These are phyloP conservation scores for Panellus pusillus DNA, from an alignment of 768 basidiomycete species.

Conservation along the genomic window DNA sequence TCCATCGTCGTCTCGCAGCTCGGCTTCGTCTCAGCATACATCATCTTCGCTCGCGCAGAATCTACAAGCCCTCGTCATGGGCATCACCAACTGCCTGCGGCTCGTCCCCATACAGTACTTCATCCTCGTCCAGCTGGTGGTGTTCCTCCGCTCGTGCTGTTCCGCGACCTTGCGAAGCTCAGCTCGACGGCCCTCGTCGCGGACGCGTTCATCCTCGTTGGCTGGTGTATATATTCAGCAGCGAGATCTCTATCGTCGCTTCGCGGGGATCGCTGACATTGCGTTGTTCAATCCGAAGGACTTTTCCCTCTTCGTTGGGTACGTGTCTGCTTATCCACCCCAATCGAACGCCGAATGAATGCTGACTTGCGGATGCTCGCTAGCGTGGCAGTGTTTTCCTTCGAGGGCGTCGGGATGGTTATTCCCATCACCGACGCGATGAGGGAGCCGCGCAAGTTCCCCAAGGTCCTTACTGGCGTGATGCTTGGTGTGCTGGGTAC, in stretches of 20 bases:
- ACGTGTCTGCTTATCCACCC: constrained; percentile 26
- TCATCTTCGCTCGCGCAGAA: constrained; percentile 96
- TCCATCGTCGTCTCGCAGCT: constrained; percentile 90
- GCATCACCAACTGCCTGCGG: constrained; percentile 72
- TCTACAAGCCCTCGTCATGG: constrained; percentile 80
- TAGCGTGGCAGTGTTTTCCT: constrained; percentile 97
- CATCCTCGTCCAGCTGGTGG: constrained; percentile 78
- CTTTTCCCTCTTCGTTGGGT: constrained; percentile 93
- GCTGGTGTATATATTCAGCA: constrained; percentile 82
- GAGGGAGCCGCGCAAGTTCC: constrained; percentile 94
- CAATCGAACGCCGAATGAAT: too few relatives aligned
- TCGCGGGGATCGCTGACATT: constrained; percentile 69
- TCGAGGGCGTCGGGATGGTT: constrained; percentile 95
- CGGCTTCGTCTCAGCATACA: constrained; percentile 88
- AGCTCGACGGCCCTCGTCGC: constrained; percentile 90
- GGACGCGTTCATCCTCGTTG: constrained; percentile 92
- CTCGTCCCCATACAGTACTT: constrained; percentile 72
- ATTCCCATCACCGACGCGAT: constrained; percentile 98
- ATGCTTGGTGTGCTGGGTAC: constrained; percentile 82
- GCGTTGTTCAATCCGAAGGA: constrained; percentile 85
- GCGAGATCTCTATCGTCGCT: constrained; percentile 72
- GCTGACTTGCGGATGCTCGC: constrained; percentile 2
- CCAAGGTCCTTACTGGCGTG: constrained; percentile 80
- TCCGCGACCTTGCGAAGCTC: constrained; percentile 93
- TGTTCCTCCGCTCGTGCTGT: constrained; percentile 86